These are phyloP conservation scores for Pelargonium citronellum DNA, from an alignment of 441 rosid genomes.

Conservation along the genomic window DNA sequence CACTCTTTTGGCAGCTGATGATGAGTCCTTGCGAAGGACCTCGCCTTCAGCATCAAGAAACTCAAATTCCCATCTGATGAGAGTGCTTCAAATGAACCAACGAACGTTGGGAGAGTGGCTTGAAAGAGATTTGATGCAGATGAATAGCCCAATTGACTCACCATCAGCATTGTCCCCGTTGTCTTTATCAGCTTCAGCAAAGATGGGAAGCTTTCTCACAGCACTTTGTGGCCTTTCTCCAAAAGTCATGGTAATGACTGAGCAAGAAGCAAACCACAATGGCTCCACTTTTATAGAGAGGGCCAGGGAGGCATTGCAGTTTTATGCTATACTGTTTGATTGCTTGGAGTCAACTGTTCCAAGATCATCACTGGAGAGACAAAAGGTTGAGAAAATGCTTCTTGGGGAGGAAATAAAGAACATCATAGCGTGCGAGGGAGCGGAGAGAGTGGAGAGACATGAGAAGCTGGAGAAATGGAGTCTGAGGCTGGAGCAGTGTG, in stretches of 20 bases:
- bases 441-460: conserved; percentile 26
- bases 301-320: conserved; percentile 19
- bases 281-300: conserved; percentile 23
- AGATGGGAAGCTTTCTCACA: conserved; percentile 21
- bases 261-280: conserved; percentile 28
- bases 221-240: conserved; percentile 25
- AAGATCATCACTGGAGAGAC: conserved; percentile 22
- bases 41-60: conserved; percentile 17
- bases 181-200: conserved; percentile 14
- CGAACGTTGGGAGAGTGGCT: conserved; percentile 28
- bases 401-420: conserved; percentile 30
- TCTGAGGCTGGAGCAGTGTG: conserved; percentile 23
- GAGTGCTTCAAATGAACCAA: conserved; percentile 24
- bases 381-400: conserved; percentile 27
- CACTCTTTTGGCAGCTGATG: conserved; percentile 21
- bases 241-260: conserved; percentile 25
- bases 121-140: conserved; percentile 17
- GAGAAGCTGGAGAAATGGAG: conserved; percentile 28
- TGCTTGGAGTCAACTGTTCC: conserved; percentile 26
- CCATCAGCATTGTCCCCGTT: conserved; percentile 20
- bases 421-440: conserved; percentile 26
- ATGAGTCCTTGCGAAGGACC: conserved; percentile 14
- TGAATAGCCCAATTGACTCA: conserved; percentile 19
- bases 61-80: conserved; percentile 11
- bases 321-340: conserved; percentile 23